These are phyloP conservation scores for Hondaea fermentalgiana DNA, from an alignment of 108 stramenopile species.

Conservation along the genomic window DNA sequence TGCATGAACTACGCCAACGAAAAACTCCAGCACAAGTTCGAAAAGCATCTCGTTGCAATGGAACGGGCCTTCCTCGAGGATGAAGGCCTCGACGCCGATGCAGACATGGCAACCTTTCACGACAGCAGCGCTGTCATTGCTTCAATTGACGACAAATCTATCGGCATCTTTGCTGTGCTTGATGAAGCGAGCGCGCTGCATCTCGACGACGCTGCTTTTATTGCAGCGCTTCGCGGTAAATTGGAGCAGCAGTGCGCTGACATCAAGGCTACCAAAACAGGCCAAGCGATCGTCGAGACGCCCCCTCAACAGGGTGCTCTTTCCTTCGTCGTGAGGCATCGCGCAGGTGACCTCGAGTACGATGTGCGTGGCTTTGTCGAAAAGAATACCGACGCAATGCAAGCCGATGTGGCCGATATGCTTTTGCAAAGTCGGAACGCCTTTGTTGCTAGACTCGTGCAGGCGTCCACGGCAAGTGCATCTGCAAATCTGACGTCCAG, in stretches of 20 bases:
- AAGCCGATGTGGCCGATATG: constrained; percentile 11
- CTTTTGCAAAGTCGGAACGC: not conserved
- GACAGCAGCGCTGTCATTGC: not conserved
- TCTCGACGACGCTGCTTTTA: not conserved
- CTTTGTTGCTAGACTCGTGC: not conserved
- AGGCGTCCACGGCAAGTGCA: not conserved
- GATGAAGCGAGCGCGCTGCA: not conserved
- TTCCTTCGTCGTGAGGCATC: not conserved
- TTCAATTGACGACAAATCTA: not conserved
- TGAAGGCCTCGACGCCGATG: not conserved
- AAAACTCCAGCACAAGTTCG: constrained; percentile 6
- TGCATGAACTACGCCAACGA: constrained; percentile 24
- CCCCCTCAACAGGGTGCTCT: not conserved
- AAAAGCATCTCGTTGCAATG: not conserved
- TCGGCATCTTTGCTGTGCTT: not conserved
- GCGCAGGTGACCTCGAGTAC: not conserved
- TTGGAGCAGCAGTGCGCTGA: not conserved
- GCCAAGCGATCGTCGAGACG: not conserved
- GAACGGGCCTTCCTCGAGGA: not conserved
- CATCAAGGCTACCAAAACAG: too few species aligned
- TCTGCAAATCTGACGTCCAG: not conserved
- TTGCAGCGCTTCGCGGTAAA: not conserved
- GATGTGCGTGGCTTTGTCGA: not conserved
- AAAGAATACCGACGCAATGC: not conserved
- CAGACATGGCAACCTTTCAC: not conserved